phyloP scores from a whole-genome alignment of 2,329 filamentous ascomycete species.

The Elsinoe ampelina region DNA sequence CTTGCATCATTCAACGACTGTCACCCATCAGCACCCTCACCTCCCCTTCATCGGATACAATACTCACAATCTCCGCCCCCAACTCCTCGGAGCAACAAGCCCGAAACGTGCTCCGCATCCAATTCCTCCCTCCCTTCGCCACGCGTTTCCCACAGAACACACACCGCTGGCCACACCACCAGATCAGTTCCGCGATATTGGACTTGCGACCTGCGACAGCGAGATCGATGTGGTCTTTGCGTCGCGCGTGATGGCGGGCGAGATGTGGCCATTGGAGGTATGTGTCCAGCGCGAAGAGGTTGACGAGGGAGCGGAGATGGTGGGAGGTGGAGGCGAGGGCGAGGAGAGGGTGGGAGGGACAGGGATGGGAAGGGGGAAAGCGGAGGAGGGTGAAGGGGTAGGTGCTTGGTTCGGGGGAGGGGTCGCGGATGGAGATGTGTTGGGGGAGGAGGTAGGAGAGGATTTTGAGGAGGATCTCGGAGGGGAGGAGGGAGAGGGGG shows the following conservation, averaged over 20 bases:
- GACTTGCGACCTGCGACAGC: neutral
- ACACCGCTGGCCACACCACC: neutral
- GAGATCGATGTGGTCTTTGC: neutral
- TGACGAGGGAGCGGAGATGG: neutral
- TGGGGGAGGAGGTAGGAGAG: neutral
- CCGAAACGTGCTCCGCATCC: neutral
- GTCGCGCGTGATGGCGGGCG: neutral
- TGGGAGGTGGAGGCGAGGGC: neutral
- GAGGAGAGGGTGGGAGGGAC: neutral
- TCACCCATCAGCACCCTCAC: no score
- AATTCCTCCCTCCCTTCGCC: neutral
- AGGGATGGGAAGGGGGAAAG: neutral
- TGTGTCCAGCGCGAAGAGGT: neutral
- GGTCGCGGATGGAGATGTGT: neutral
- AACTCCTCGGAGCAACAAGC: neutral
- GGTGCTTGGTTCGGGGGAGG: neutral
- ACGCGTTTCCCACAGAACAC: neutral
- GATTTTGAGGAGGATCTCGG: neutral
- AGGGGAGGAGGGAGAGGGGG: neutral
- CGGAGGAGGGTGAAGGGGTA: neutral
- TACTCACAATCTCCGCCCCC: neutral
- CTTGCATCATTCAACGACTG: neutral
- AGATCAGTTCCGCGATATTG: neutral
- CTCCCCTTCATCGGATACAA: no score
- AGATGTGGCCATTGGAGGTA: neutral